Evolutionary conservation across 306 rosid species (phyloP), one percentile per base, ranked within the genome.

Genomic region (Ormosia emarginata): DNA sequence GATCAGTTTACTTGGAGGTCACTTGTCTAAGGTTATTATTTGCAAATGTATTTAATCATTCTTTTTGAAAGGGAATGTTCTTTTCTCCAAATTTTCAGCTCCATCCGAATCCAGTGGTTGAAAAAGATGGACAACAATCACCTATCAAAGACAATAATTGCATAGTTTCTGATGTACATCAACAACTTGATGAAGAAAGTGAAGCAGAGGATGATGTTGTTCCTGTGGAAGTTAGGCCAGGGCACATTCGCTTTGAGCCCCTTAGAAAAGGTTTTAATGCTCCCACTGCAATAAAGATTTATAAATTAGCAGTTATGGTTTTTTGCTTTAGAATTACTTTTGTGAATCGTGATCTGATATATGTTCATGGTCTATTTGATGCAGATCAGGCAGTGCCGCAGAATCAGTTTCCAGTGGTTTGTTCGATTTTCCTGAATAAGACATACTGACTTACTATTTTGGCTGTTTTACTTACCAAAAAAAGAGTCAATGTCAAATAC

Each of bases 171-270:
- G 77, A 84, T 58, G 89, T 70, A 71, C 75, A 29, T 76, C 84
- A 82, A 75, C 86, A 90, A 84, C 59, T 79, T 52, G 74, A 73
- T 69, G 91, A 81, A 76, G 90, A 86, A 74, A 86, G 83, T 73
- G 92, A 87, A 43, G 87, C 78, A 78, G 93, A 91, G 30, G 93
- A 85, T 13, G 91, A 91, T 47, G 36, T 85, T 82, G 89, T 93
- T 82, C 98, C 97, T 56, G 91, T 96, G 46, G 94, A 91, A 77
- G 85, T 90, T 81, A 92, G 90, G 87, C 99, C 99, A 49, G 99
- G 99, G 50, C 97, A 96, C 82, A 96, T 96, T 83, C 97, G 98
- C 71, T 96, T 93, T 77, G 88, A 90, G 89, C 80, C 92, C 74
- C 81, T 75, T 46, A 65, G 86, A 67, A 88, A 91, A 89, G 97